Percentiles rank a stretch among this genome's conserved stretches.
These are phyloP conservation scores for Olyra latifolia DNA, from an alignment of 176 grass and related monocot genomes.

Conservation along the genomic window DNA sequence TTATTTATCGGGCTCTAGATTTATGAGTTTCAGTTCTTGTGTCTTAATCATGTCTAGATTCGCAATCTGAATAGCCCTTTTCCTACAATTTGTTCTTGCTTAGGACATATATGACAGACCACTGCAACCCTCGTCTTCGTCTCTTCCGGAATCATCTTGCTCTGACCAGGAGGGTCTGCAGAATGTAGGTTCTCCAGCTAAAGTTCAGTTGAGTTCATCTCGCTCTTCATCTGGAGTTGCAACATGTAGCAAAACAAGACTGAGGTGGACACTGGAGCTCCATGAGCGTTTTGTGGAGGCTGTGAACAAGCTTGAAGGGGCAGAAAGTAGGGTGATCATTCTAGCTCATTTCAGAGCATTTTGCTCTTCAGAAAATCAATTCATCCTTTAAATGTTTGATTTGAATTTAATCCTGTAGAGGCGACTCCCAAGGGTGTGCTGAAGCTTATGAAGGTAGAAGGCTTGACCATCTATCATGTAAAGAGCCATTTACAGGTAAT, in stretches of 20 bases:
- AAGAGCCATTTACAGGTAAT: slow-evolving; percentile 97
- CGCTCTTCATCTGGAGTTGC: slow-evolving; percentile 22
- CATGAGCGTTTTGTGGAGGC: slow-evolving; percentile 85
- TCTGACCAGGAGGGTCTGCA: slow-evolving; percentile 25
- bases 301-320: slow-evolving; percentile 73
- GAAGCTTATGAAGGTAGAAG: slow-evolving; percentile 86
- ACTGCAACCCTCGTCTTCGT: slow-evolving; percentile 24
- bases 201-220: slow-evolving; percentile 53
- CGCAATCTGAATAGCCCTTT: not conserved
- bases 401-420: slow-evolving; percentile 47
- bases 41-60: not conserved
- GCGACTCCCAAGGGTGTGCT: slow-evolving; percentile 89
- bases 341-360: slow-evolving; percentile 4
- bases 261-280: slow-evolving; percentile 83
- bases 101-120: slow-evolving; percentile 72
- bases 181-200: slow-evolving; percentile 22
- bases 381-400: not conserved
- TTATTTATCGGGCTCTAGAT: not conserved
- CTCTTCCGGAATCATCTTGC: slow-evolving; percentile 24
- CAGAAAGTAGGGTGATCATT: slow-evolving; percentile 58
- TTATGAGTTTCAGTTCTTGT: not conserved
- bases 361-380: slow-evolving; percentile 7
- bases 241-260: slow-evolving; percentile 55
- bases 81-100: not conserved
- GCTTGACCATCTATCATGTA: slow-evolving; percentile 88